phyloP scores from a whole-genome alignment of 1,284 basidiomycete species.

The Stygiomarasmius scandens region DNA sequence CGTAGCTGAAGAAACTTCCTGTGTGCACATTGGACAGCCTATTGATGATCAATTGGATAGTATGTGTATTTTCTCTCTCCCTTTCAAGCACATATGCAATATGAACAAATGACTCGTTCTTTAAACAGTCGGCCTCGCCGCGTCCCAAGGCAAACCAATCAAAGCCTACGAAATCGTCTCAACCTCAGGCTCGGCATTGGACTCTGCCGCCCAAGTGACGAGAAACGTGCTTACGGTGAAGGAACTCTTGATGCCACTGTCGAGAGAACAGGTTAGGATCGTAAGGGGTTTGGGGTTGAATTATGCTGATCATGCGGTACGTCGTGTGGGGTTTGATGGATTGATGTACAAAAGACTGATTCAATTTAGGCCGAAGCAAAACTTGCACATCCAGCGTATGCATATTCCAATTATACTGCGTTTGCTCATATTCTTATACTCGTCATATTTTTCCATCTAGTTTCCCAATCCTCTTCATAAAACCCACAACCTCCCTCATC shows the following conservation, averaged over 20 bases:
- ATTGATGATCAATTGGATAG: constrained; percentile 68
- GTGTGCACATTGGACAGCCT: constrained; percentile 78
- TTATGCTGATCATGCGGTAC: constrained; percentile 79
- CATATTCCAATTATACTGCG: constrained; percentile 13
- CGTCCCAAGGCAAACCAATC: constrained; percentile 53
- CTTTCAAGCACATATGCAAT: too few species aligned
- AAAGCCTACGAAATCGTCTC: constrained; percentile 64
- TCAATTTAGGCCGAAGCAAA: constrained; percentile 67
- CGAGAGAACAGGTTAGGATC: constrained; percentile 62
- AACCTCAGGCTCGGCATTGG: constrained; percentile 57
- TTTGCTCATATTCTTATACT: neutral
- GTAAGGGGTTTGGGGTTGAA: constrained; percentile 83
- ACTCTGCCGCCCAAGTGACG: constrained; percentile 63
- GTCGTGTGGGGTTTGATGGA: constrained; percentile 26
- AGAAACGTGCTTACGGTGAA: constrained; percentile 67
- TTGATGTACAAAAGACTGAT: too few species aligned
- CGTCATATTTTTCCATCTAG: constrained; percentile 35
- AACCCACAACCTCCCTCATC: constrained; percentile 73
- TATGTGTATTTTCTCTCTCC: too few species aligned
- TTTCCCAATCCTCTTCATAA: constrained; percentile 79
- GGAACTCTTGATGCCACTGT: constrained; percentile 69
- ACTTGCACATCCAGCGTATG: constrained; percentile 63
- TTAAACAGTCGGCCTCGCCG: constrained; percentile 65
- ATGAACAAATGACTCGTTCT: too few species aligned
- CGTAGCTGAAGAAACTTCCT: constrained; percentile 71